Conservation (phyloP, 768 basidiomycete genomes). For the Amanita exitialis region DNA sequence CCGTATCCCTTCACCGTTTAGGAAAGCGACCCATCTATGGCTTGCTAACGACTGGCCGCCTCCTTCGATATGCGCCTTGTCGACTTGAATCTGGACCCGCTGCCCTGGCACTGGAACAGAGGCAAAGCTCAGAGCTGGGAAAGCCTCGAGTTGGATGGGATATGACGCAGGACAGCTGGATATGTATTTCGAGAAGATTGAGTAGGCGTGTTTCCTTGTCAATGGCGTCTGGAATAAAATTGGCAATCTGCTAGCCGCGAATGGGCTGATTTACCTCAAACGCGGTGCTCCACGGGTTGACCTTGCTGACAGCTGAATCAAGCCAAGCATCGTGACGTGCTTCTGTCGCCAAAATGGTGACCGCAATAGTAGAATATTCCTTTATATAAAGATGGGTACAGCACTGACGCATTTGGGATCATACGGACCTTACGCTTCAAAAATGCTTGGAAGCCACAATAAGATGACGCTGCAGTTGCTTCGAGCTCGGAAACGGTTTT, state of each 20-base stretch:
- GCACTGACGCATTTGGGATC: conserved; percentile 6
- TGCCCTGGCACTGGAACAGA: not conserved
- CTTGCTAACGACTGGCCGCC: not conserved
- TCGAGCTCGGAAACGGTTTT: conserved; percentile 42
- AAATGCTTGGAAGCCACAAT: conserved; percentile 42
- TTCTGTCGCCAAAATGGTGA: conserved; percentile 50
- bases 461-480: conserved; percentile 46
- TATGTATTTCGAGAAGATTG: not conserved
- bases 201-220: conserved; percentile 1
- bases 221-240: conserved; percentile 3
- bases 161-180: not conserved
- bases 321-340: conserved; percentile 61
- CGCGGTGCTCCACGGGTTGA: conserved; percentile 45
- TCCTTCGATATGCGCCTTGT: not conserved
- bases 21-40: conserved; percentile 4
- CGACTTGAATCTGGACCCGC: not conserved
- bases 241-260: not conserved
- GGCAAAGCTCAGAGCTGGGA: not conserved
- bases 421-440: conserved; percentile 28
- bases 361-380: conserved; percentile 42
- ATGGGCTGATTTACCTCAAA: conserved; percentile 37
- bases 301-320: conserved; percentile 34
- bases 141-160: not conserved
- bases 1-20: conserved; percentile 3
- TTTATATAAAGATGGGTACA: conserved; percentile 7